phyloP scores from a whole-genome alignment of 805 yeast species.

The Barnettozyma sp. region DNA sequence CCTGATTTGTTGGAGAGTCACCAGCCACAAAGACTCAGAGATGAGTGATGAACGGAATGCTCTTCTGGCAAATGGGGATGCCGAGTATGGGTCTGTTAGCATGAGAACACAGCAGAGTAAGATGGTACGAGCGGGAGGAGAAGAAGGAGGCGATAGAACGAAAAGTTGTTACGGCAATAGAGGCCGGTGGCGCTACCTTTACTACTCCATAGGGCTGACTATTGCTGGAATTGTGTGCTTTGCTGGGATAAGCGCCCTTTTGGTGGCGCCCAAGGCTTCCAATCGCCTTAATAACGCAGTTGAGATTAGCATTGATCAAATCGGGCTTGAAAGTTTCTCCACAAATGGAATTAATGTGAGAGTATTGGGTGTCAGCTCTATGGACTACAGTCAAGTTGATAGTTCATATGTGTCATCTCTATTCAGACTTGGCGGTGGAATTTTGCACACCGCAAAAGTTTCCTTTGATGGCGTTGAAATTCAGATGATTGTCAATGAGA shows the following conservation, averaged over 20 bases:
- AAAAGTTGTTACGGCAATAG: too few relatives aligned
- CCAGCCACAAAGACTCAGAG: too few relatives aligned
- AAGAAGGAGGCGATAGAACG: too few relatives aligned
- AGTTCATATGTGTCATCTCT: conserved; percentile 21
- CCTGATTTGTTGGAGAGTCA: too few relatives aligned
- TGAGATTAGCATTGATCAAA: conserved; percentile 26
- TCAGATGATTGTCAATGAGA: conserved; percentile 18
- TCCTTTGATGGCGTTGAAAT: conserved; percentile 28
- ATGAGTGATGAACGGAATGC: conserved; percentile 1
- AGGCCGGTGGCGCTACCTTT: background rate
- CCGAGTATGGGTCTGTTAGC: conserved; percentile 5
- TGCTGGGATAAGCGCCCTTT: conserved; percentile 2
- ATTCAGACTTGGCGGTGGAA: conserved; percentile 30
- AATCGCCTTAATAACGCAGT: conserved; percentile 28
- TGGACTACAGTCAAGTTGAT: conserved; percentile 29
- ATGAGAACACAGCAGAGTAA: too few relatives aligned
- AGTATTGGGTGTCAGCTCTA: conserved; percentile 26
- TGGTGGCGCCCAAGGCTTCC: conserved; percentile 23
- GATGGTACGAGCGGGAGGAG: too few relatives aligned
- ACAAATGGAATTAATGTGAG: conserved; percentile 29
- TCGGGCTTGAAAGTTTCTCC: conserved; percentile 27
- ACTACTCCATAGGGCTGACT: background rate
- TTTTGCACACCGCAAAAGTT: conserved; percentile 24
- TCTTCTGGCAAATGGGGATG: background rate
- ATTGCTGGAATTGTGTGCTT: conserved; percentile 5